Conservation (phyloP, 345 rosid species). For the Ailanthus altissimus region DNA sequence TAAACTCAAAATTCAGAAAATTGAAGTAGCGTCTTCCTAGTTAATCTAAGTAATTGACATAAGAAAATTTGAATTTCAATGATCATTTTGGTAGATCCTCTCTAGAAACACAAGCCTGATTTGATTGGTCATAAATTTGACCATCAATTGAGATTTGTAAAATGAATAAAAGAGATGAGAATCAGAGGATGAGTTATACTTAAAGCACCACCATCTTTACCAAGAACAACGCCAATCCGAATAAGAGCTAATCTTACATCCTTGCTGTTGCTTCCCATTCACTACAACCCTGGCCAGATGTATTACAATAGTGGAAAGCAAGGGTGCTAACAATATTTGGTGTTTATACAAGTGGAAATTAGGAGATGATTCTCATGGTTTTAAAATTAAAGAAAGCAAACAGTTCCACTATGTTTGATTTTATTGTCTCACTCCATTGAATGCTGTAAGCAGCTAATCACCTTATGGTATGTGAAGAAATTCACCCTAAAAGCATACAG, state of each 20-base stretch:
- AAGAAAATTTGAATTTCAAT: background rate
- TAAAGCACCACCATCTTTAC: slow-evolving; percentile 97
- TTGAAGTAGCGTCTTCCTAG: background rate
- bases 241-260: slow-evolving; percentile 82
- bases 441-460: background rate
- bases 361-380: background rate
- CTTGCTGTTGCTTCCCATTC: slow-evolving; percentile 92
- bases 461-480: background rate
- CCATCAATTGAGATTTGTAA: background rate
- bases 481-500: background rate
- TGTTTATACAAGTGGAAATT: background rate
- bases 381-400: background rate
- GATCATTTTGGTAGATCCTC: background rate
- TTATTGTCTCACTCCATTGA: background rate
- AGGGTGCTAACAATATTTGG: background rate
- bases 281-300: slow-evolving; percentile 72
- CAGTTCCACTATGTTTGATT: background rate
- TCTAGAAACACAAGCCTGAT: background rate
- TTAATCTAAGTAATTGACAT: background rate
- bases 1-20: background rate
- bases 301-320: slow-evolving; percentile 1
- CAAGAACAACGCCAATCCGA: slow-evolving; percentile 95
- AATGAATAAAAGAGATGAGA: slow-evolving; percentile 3
- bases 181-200: slow-evolving; percentile 40
- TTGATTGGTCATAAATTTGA: background rate